A percentile compares a stretch with the other conserved stretches of the same genome.
Conservation (phyloP, 805 yeast species). For the Cyberlindnera mrakii region DNA sequence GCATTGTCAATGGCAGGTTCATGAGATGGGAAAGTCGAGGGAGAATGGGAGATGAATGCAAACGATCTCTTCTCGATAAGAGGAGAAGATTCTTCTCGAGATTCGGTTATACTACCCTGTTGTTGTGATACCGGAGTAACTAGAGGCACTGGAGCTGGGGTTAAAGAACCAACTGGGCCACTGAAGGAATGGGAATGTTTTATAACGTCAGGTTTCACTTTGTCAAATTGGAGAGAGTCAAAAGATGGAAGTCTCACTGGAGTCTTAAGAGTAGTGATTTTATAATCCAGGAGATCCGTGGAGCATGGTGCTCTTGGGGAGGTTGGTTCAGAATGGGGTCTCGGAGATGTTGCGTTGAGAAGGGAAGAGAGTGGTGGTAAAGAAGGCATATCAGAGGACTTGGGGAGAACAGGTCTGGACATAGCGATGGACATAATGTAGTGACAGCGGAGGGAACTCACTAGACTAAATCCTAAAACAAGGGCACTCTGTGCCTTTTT, state of each 20-base stretch:
- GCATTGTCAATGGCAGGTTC: constrained; percentile 86
- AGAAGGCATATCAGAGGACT: constrained; percentile 9
- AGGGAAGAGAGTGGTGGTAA: constrained; percentile 17
- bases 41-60: constrained; percentile 93
- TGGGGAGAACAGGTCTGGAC: constrained; percentile 16
- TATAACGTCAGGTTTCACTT: background rate
- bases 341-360: constrained; percentile 4
- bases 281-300: constrained; percentile 6
- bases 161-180: constrained; percentile 2
- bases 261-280: constrained; percentile 8
- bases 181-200: constrained; percentile 8
- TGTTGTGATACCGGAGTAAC: constrained; percentile 9
- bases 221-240: constrained; percentile 18
- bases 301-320: constrained; percentile 8
- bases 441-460: background rate
- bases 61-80: constrained; percentile 36
- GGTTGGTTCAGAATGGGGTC: constrained; percentile 4
- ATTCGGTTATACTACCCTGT: background rate
- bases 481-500: too few relatives aligned
- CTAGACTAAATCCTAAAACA: too few relatives aligned
- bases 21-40: constrained; percentile 75
- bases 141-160: constrained; percentile 3
- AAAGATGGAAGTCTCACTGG: constrained; percentile 24
- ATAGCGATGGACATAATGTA: constrained; percentile 13
- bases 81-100: constrained; percentile 17